Evolutionary conservation across 495 filamentous ascomycete genomes (phyloP).

Genomic region (Annulohypoxylon bovei): DNA sequence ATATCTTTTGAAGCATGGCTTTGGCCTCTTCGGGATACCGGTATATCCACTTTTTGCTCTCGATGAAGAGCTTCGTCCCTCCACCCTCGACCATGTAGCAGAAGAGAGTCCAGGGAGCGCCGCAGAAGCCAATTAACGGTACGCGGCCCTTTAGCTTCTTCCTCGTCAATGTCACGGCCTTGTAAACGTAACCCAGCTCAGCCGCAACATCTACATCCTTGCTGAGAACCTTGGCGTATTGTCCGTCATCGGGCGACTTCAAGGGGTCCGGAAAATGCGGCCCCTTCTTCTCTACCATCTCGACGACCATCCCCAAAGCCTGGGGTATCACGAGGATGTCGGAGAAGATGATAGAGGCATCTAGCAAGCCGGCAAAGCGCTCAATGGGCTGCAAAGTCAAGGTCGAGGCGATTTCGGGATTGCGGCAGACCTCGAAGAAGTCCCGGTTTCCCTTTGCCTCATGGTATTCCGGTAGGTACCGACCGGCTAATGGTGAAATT

Average conservation of each 20-base stretch:
- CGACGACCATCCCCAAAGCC: constrained; percentile 94
- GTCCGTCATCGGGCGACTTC: constrained; percentile 75
- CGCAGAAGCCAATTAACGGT: constrained; percentile 96
- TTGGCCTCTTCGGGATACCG: constrained; percentile 84
- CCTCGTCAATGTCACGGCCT: constrained; percentile 90
- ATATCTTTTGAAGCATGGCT: constrained; percentile 85
- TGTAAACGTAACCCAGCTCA: constrained; percentile 92
- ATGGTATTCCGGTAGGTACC: constrained; percentile 98
- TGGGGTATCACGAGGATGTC: constrained; percentile 98
- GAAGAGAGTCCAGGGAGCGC: constrained; percentile 94
- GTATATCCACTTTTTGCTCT: constrained; percentile 95
- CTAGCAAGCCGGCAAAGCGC: constrained; percentile 86
- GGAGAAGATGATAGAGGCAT: constrained; percentile 98
- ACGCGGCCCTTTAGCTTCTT: constrained; percentile 88
- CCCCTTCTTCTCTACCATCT: constrained; percentile 97
- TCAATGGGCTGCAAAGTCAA: constrained; percentile 94
- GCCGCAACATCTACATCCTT: constrained; percentile 82
- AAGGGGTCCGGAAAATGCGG: constrained; percentile 92
- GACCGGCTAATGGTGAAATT: constrained; percentile 71
- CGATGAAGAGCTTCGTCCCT: constrained; percentile 89
- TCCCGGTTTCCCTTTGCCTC: constrained; percentile 87
- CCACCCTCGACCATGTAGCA: constrained; percentile 99
- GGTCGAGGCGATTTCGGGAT: constrained; percentile 89
- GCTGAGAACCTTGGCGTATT: constrained; percentile 80
- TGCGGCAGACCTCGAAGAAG: constrained; percentile 97